Base-by-base conservation (phyloP, 2,329 filamentous ascomycete species). In the Fusarium sp. region DNA sequence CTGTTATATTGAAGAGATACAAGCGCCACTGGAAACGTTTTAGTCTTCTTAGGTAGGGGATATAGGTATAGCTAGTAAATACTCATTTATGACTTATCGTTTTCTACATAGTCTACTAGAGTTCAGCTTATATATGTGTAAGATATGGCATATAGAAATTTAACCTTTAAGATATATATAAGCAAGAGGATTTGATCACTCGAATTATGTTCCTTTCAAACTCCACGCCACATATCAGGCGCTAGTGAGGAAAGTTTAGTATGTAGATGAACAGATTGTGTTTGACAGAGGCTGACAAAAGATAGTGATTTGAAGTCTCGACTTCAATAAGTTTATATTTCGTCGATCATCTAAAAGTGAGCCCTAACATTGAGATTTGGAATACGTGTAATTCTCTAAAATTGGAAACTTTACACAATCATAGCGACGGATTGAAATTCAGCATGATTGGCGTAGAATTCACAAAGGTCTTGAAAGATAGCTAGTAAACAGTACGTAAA, bases 291-390 rank as follows among this genome's bases (percentile, higher is more conserved):
- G 20, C 48, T 26, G 12, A 13, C 7, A n/a, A 12, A 12, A 15
- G 33, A 38, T 38, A 15, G 32, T 9, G 11, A 15, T 11, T n/a
- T 14, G 6, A 52, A 15, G 32, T 38, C 10, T 12, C 23, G 11
- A 11, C 10, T 35, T 33, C 11, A 5, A 18, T 20, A 9, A 20
- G 12, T n/a, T 18, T 6, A 20, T 14, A n/a, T 40, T 20, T 17
- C 10, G 8, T 23, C 9, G 6, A 33, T 8, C 10, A 33, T 10
- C 2, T 9, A 4, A 15, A 23, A 5, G 17, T 14, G 5, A 15
- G 7, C 7, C 1, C 0, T 2, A 15, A 15, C 6, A 6, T 6
- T 18, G 7, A 18, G 7, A 15, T 26, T 5, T 12, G 5, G 4
- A 12, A 2, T 12, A 1, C 15, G 11, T 26, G 15, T 37, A 14